Percentiles rank a stretch among this genome's conserved stretches.
Conservation (phyloP, 2,329 filamentous ascomycete species). For the Acephala macrosclerotiorum region DNA sequence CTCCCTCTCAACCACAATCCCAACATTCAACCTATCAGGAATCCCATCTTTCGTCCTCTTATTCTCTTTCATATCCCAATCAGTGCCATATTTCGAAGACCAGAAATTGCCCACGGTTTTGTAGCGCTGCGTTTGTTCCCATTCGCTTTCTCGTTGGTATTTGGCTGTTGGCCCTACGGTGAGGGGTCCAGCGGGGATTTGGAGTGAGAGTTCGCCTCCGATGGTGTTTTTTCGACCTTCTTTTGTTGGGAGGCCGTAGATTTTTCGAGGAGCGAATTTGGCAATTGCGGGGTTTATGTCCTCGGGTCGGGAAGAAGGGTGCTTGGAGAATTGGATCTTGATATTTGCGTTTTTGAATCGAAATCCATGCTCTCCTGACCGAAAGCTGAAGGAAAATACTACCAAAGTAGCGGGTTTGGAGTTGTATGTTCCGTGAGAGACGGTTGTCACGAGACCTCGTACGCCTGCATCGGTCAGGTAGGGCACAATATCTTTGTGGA, state of each 20-base stretch:
- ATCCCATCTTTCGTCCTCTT: constrained; percentile 28
- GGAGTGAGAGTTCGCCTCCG: constrained; percentile 25
- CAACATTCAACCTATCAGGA: constrained; percentile 29
- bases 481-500: constrained; percentile 61
- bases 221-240: constrained; percentile 18
- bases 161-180: constrained; percentile 22
- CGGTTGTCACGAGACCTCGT: constrained; percentile 27
- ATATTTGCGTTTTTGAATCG: constrained; percentile 31
- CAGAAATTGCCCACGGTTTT: constrained; percentile 28
- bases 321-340: constrained; percentile 27
- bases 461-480: constrained; percentile 46
- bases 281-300: constrained; percentile 15
- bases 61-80: constrained; percentile 31
- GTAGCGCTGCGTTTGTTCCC: constrained; percentile 24
- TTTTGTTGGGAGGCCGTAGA: constrained; percentile 26
- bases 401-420: constrained; percentile 22
- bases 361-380: constrained; percentile 28
- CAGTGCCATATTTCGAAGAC: constrained; percentile 21
- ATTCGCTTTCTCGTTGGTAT: constrained; percentile 19
- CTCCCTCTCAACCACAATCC: constrained; percentile 23
- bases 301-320: not conserved
- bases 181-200: constrained; percentile 22
- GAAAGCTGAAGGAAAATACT: constrained; percentile 41
- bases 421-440: constrained; percentile 29
- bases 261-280: constrained; percentile 31